Base-by-base conservation (phyloP, 2,329 filamentous ascomycete genomes). In the Penicillium fuscoglaucum region DNA sequence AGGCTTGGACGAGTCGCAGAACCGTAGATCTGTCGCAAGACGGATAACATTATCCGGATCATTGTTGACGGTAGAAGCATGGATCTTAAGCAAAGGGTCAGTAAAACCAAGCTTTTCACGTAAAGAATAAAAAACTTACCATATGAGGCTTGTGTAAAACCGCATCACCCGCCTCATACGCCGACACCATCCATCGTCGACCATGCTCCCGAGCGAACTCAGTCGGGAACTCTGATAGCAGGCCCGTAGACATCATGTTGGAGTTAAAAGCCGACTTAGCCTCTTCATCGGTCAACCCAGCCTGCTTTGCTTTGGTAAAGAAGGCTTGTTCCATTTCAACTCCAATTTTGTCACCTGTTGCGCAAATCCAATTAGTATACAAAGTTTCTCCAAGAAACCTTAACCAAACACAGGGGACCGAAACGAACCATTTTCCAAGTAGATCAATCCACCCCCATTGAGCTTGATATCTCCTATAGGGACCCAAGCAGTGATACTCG, bases 391-490 rank as follows among this genome's bases (percentile, higher is more conserved):
- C 24, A 17, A 26, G 6, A 1, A 35, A 26, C n/a, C 5, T 10
- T 15, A 50, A 26, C 7, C 33, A 21, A 29, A 8, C 21, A 31
- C 7, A 28, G 24, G n/a, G 44, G 45, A 4, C 29, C 13, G 12
- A 29, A 43, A 61, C 62, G 35, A 60, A 73, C 45, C 68, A 55
- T 81, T 73, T 61, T 87, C 84, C 2, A 87, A 72, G 59, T 87
- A 87, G 0, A 87, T 84, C 54, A 87, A 66, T 0, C 84, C 84
- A 6, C 84, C 84, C 0, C 84, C 84, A 46, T 81, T 78, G 6
- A 85, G 53, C 21, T 76, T 74, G 4, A 85, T 68, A 65, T 84
- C 80, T 0, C 82, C 82, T 61, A 85, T 82, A 0, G 83, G 81
- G 0, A 85, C 79, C 83, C 83, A 86, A 0, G 82, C 83, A 4